Conservation (phyloP, 371 early-diverging fungal genomes). For the Mucor plumbeus region DNA sequence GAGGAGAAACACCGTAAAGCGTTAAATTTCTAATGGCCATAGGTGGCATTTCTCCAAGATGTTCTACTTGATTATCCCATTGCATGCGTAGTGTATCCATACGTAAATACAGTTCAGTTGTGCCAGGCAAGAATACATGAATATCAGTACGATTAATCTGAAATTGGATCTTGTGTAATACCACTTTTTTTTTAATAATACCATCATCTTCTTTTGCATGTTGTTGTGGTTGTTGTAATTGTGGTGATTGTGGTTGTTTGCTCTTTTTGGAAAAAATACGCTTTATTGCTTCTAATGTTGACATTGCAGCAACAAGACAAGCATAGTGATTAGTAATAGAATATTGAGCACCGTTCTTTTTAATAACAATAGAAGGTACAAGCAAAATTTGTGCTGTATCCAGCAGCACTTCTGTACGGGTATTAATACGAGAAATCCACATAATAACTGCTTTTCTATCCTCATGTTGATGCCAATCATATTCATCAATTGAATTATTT, state of each 20-base stretch:
- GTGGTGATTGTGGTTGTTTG: background rate
- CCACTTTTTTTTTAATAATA: background rate
- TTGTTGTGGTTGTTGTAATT: background rate
- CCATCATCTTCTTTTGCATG: background rate
- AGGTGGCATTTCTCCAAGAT: background rate
- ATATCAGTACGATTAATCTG: constrained; percentile 17
- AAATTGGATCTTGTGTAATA: background rate
- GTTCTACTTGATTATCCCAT: background rate
- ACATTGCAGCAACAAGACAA: constrained; percentile 10
- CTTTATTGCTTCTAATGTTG: background rate
- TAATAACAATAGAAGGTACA: background rate
- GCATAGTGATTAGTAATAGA: constrained; percentile 25
- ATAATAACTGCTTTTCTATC: constrained; percentile 26
- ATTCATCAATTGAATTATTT: background rate
- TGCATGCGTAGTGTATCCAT: constrained; percentile 2
- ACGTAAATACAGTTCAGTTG: constrained; percentile 13
- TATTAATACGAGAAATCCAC: constrained; percentile 42
- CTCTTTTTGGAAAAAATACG: background rate
- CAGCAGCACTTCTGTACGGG: constrained; percentile 16
- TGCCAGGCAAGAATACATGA: constrained; percentile 7
- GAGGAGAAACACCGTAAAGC: constrained; percentile 11
- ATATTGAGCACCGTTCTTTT: constrained; percentile 20
- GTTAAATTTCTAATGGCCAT: constrained; percentile 14
- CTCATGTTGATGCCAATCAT: constrained; percentile 11
- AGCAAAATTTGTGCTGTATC: background rate